Conservation (phyloP, 2,329 filamentous ascomycete species). For the Daldinia sp. region DNA sequence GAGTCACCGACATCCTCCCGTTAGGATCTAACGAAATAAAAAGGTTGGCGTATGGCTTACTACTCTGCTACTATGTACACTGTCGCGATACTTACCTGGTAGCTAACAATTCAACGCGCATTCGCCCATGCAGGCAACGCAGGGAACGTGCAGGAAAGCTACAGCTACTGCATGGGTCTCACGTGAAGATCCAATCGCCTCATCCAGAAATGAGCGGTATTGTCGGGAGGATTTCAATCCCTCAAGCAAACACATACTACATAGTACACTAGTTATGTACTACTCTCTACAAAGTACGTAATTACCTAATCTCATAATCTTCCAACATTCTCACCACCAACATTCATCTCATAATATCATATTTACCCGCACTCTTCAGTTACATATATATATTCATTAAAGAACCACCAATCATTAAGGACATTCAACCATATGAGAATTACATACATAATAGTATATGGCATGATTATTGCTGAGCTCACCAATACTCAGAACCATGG, state of each 20-base stretch:
- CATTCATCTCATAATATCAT: neutral
- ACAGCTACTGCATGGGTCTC: conserved; percentile 2
- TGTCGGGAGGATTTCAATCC: neutral
- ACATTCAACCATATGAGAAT: neutral
- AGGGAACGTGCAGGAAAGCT: conserved; percentile 9
- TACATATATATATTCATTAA: neutral
- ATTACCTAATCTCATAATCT: neutral
- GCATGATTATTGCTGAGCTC: neutral
- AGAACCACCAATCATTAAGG: neutral
- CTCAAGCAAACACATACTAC: neutral
- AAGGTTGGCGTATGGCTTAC: conserved; percentile 20
- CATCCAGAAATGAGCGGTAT: neutral
- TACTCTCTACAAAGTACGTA: neutral
- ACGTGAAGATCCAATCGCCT: conserved; percentile 9
- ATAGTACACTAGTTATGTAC: too few species aligned
- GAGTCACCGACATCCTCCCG: neutral
- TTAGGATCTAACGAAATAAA: conserved; percentile 18
- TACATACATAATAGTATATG: neutral
- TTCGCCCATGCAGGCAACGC: neutral
- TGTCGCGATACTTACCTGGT: neutral
- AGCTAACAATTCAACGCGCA: neutral
- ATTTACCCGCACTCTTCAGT: neutral
- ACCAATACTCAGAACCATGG: conserved; percentile 3
- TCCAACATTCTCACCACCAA: neutral
- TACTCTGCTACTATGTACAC: neutral